phyloP scores from a whole-genome alignment of 225 moss, liverwort and hornwort genomes.

The Pseudoscleropodium purum region DNA sequence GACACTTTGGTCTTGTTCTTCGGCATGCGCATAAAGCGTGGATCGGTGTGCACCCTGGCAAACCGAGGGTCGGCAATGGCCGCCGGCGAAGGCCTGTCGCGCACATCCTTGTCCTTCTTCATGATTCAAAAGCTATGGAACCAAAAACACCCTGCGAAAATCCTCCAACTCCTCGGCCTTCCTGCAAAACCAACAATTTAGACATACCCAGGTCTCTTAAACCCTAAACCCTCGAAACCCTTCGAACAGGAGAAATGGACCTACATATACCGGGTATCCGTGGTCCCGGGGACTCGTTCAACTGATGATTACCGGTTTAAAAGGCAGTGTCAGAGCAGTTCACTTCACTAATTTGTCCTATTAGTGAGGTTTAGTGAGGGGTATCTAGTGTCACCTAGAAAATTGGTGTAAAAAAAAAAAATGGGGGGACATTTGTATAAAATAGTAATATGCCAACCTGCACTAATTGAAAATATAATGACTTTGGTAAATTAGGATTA shows the following conservation, averaged over 20 bases:
- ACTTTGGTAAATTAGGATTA: background rate
- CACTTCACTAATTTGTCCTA: background rate
- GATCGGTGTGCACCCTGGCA: constrained; percentile 68
- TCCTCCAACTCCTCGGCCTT: background rate
- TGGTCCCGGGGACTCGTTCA: background rate
- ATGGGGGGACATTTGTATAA: too few relatives aligned
- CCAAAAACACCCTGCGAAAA: background rate
- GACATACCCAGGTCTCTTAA: background rate
- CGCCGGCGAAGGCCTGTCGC: constrained; percentile 4
- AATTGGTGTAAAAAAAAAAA: too few relatives aligned
- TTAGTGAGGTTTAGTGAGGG: background rate
- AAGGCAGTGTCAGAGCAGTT: too few relatives aligned
- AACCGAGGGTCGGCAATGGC: constrained; percentile 66
- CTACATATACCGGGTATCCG: background rate
- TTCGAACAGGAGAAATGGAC: too few relatives aligned
- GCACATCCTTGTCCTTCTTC: constrained; percentile 22
- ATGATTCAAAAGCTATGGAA: background rate
- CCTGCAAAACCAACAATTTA: background rate
- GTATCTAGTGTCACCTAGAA: background rate
- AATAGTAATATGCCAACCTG: background rate
- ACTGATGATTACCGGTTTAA: background rate
- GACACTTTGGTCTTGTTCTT: constrained; percentile 69
- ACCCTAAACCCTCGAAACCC: background rate
- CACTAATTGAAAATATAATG: background rate
- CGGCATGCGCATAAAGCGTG: constrained; percentile 83